Conservation (phyloP, 148 eudicot species). For the Limonium bicolor region DNA sequence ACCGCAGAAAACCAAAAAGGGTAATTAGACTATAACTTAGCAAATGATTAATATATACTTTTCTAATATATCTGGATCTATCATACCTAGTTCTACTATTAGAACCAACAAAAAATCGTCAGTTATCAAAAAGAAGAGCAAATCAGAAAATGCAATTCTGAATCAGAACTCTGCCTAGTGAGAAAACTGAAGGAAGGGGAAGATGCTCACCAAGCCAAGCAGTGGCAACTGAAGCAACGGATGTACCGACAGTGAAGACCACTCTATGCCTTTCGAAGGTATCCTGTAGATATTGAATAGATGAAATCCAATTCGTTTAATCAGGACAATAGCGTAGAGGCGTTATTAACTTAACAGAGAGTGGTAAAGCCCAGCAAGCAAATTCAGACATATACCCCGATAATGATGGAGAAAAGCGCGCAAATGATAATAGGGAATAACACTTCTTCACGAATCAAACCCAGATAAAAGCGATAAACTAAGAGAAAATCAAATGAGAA, state of each 20-base stretch:
- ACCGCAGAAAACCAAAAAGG: no score
- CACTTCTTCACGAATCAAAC: background rate
- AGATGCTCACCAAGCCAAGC: conserved; percentile 62
- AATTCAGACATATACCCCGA: background rate
- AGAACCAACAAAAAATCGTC: no score
- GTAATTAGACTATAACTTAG: no score
- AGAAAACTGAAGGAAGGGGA: conserved; percentile 1
- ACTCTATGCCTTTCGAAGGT: conserved; percentile 90
- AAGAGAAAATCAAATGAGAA: background rate
- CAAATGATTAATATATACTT: no score
- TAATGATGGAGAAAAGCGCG: background rate
- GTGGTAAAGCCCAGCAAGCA: no score
- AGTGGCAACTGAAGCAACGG: conserved; percentile 71
- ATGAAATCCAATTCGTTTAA: no score
- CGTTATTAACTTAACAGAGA: conserved; percentile 1
- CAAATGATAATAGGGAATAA: background rate
- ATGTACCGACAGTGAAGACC: conserved; percentile 74
- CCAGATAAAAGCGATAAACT: background rate
- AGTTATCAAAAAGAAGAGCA: no score
- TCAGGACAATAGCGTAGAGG: no score
- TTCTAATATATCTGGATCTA: no score
- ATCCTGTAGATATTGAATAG: background rate
- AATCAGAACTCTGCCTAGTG: no score
- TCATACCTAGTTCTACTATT: no score
- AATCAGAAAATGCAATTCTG: no score